Base-by-base conservation (phyloP, 1,284 basidiomycete species). In the Puccinia hordei region DNA sequence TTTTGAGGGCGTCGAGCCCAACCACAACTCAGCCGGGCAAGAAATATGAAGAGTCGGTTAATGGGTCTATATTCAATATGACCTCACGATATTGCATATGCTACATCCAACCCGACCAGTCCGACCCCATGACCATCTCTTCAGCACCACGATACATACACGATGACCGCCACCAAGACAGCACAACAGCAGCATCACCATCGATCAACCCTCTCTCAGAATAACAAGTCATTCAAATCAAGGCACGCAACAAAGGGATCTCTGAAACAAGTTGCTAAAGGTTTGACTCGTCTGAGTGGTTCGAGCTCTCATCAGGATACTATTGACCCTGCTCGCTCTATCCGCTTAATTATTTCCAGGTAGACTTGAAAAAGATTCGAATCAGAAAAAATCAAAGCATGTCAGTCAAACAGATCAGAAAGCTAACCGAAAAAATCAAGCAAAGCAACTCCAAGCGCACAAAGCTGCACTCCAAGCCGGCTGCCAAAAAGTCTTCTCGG, bases 121-220 rank as follows among this genome's bases (percentile, higher is more conserved):
- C 55, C 22, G n/a, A 27, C 22, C n/a, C 8, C 22, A n/a, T n/a
- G n/a, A n/a, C n/a, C n/a, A n/a, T n/a, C n/a, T n/a, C 55, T 27
- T 27, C 49, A 33, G 55, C 35, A 38, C 4, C 38, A n/a, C n/a
- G n/a, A n/a, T 19, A 55, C 15, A 73, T 5, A n/a, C 53, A 57
- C 44, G 15, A 68, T 68, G 38, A 46, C 65, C 5, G 49, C 69
- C 69, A 72, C 12, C 15, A 35, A 53, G 24, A 35, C 65, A 5
- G 33, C 17, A 2, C 68, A 55, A 15, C 71, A 73, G 53, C 30
- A 35, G 27, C 77, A 80, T 38, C 77, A 80, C 51, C 77, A 80
- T 41, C 77, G 77, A 33, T 80, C 77, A 19, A 80, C 68, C 15
- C 77, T 80, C 15, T 80, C 77, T 13, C 77, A 80, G 33, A 61